Base-by-base conservation (phyloP, 192 early-diverging fungal genomes). In the Kappamyces sp. region DNA sequence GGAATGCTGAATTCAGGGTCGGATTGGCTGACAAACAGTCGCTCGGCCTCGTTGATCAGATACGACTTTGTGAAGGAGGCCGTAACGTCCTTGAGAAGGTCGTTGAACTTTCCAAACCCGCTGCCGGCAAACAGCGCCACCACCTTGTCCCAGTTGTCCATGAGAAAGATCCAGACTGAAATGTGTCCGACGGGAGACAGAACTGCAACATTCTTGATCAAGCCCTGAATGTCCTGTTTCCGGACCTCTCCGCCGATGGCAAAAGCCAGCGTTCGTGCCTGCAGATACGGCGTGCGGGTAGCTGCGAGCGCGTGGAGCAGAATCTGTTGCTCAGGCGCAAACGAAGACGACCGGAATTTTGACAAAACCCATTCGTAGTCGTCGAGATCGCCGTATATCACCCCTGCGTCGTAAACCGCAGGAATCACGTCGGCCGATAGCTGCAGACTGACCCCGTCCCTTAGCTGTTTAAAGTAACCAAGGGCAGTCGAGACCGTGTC, bases 361-460 rank as follows among this genome's bases (percentile, higher is more conserved):
- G 47, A 40, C 35, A 64, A 32, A 1, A 75, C 51, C 12, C 40
- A 74, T 8, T 74, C 69, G 52, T 74, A 74, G 30, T 67, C 69
- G 32, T 2, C 37, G 14, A 54, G 49, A 4, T 31, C 45, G 35
- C 69, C 66, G 34, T 51, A 59, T 14, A 68, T 64, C 3, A 74
- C 57, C 0, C 66, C 72, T 43, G 70, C 66, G 49, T 68, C 62
- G 34, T 57, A 67, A 12, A 74, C 61, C 36, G 71, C 59, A 40
- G 47, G 54, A 59, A 62, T 31, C 37, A 74, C 48, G 47, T 73
- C 70, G 14, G 54, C 5, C 7, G 47, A 33, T 6, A 71, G 35
- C 31, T 30, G 32, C 29, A 50, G 45, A 5, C 32, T 33, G 12
- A 48, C 35, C 1, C 49, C 47, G 9, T 46, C 36, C 45, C 49